phyloP scores from a whole-genome alignment of 1,139 yeast genomes.

The Blastobotrys serpentis region DNA sequence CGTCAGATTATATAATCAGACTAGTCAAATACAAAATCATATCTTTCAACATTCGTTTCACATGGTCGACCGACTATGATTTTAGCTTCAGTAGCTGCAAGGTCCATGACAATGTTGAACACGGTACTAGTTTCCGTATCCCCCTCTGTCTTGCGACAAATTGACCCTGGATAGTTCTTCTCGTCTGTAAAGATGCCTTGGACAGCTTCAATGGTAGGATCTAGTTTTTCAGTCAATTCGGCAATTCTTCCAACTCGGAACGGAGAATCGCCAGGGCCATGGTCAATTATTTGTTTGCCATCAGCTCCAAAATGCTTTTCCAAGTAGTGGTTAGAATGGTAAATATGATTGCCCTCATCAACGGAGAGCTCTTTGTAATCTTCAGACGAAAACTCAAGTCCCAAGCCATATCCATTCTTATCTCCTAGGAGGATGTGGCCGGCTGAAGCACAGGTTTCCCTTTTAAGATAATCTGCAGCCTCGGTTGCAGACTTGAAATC shows the following conservation, averaged over 20 bases:
- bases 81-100: constrained; percentile 19
- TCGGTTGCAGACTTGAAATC: constrained; percentile 32
- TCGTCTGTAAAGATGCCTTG: constrained; percentile 24
- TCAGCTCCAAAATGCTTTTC: constrained; percentile 22
- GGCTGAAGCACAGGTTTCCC: constrained; percentile 28
- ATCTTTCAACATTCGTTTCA: neutral
- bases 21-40: too few relatives aligned
- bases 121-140: constrained; percentile 20
- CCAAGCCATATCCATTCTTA: constrained; percentile 18
- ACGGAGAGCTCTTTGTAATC: constrained; percentile 19
- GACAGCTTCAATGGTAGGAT: constrained; percentile 18
- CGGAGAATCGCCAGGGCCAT: constrained; percentile 23
- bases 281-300: constrained; percentile 9
- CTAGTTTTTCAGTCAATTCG: constrained; percentile 20
- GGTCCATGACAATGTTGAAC: constrained; percentile 29
- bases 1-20: too few relatives aligned
- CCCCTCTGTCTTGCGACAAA: constrained; percentile 22
- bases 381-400: constrained; percentile 26
- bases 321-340: constrained; percentile 28
- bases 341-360: constrained; percentile 19
- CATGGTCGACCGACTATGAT: constrained; percentile 25
- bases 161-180: constrained; percentile 23
- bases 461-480: constrained; percentile 27
- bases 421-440: constrained; percentile 28
- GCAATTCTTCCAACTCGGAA: constrained; percentile 22